Base-by-base conservation (phyloP, 75 land plant genomes). In the Ceratopteris richardii region DNA sequence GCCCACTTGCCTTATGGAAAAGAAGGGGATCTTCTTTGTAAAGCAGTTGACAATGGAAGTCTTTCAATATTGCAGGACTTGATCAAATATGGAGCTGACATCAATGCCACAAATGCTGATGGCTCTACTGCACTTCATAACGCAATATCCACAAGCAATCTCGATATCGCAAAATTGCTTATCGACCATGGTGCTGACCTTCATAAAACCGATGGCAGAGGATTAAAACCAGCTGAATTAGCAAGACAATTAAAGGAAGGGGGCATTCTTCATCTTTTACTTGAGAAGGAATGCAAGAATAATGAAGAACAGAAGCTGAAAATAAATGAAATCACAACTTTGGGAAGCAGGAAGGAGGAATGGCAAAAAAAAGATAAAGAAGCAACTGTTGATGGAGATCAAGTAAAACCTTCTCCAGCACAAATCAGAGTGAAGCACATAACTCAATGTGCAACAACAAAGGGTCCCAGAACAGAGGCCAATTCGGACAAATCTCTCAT, bases 111-210 rank as follows among this genome's bases (percentile, higher is more conserved):
- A 16, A 42, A 37, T 59, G 24, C 17, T 10, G 61, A 59, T 39
- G 61, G 61, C 11, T 39, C 0, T 11, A 60, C 62, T 39, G 50
- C 62, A 24, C 62, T 60, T 14, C 62, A 60, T 40, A 14, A 21
- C 14, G 62, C 62, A 21, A 42, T 60, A 1, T 10, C 47, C 23
- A n/a, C n/a, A 26, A 26, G 28, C n/a, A 24, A 41, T n/a, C 46
- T 29, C 17, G 28, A 60, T 40, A 40, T 27, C 13, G 24, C 39
- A 20, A 43, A 40, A 9, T 60, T 60, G 6, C 25, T 60, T 0
- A 29, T 60, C 22, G 50, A 11, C 25, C 29, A 60, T 20, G 62
- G 62, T 1, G 62, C 62, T 25, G 62, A 60, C 48, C 42, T 26
- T 20, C 22, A 21, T 2, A 39, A 29, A 60, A 18, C 16, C 13